phyloP scores from a whole-genome alignment of 108 stramenopile species.

The Nitzschia sp. region DNA sequence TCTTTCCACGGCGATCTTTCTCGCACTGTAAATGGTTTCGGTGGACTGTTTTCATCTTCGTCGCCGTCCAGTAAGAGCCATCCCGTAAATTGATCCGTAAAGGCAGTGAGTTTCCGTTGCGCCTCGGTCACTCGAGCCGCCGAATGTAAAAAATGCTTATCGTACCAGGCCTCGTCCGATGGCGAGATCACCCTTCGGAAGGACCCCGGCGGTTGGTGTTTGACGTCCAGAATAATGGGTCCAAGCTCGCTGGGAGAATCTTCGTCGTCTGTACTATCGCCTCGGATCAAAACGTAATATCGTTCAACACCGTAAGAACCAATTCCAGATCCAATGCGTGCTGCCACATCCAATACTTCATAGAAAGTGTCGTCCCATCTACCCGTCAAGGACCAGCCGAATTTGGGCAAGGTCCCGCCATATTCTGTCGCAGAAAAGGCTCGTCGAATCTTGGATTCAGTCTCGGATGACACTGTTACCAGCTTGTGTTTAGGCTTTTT shows the following conservation, averaged over 20 bases:
- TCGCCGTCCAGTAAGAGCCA: conserved; percentile 40
- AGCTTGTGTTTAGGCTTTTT: conserved; percentile 23
- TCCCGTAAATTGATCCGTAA: conserved; percentile 58
- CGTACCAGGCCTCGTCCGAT: conserved; percentile 52
- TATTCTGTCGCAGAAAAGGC: conserved; percentile 49
- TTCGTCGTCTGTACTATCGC: conserved; percentile 50
- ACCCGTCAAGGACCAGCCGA: conserved; percentile 59
- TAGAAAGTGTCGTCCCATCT: conserved; percentile 49
- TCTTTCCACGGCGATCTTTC: conserved; percentile 66
- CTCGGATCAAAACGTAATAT: conserved; percentile 60
- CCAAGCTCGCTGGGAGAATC: conserved; percentile 49
- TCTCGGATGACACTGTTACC: neutral
- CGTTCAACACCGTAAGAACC: conserved; percentile 67
- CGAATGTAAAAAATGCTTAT: conserved; percentile 40
- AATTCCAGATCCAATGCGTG: conserved; percentile 58
- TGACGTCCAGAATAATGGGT: conserved; percentile 61
- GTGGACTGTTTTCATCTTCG: neutral
- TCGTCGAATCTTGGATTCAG: conserved; percentile 32
- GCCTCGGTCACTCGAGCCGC: conserved; percentile 52
- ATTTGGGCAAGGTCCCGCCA: conserved; percentile 58
- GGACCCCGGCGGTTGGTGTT: conserved; percentile 53
- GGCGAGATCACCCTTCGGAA: conserved; percentile 32
- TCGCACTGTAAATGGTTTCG: conserved; percentile 48
- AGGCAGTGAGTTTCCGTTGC: conserved; percentile 56
- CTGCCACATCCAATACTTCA: conserved; percentile 57